Conservation (phyloP, 2,329 filamentous ascomycete genomes). For the Trichoderma sp. region DNA sequence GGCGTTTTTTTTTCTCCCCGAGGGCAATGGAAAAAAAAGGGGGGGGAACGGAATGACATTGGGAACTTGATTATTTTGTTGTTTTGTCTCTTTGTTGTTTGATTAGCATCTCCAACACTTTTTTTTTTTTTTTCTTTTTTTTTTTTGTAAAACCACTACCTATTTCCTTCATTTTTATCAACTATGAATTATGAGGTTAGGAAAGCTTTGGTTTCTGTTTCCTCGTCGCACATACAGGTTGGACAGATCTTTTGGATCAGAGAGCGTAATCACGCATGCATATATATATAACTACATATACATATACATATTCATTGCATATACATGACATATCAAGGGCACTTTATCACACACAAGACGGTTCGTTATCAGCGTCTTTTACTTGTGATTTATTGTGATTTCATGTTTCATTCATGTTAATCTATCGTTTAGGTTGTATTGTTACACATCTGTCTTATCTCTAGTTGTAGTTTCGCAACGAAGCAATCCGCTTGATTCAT, state of each 20-base stretch:
- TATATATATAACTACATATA: background rate
- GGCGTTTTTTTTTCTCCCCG: constrained; percentile 14
- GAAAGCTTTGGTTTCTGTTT: background rate
- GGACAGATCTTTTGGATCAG: constrained; percentile 15
- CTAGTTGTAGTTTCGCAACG: background rate
- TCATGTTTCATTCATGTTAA: background rate
- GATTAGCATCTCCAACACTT: background rate
- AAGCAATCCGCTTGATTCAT: background rate
- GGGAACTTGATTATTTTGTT: background rate
- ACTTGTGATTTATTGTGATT: background rate
- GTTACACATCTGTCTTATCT: constrained; percentile 6
- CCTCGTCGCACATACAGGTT: background rate
- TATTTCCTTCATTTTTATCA: background rate
- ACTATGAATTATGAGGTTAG: background rate
- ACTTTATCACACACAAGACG: background rate
- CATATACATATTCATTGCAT: background rate
- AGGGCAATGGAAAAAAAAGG: constrained; percentile 1
- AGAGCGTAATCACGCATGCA: background rate
- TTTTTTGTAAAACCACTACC: background rate
- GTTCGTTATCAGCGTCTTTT: background rate
- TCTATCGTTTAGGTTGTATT: constrained; percentile 4
- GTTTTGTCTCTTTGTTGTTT: background rate
- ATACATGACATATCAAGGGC: background rate
- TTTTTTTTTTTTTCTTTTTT: background rate
- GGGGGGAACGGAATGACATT: background rate